Percentiles rank a stretch among this genome's conserved stretches.
phyloP scores from a whole-genome alignment of 192 early-diverging fungal species.

The Coemansia sp. region DNA sequence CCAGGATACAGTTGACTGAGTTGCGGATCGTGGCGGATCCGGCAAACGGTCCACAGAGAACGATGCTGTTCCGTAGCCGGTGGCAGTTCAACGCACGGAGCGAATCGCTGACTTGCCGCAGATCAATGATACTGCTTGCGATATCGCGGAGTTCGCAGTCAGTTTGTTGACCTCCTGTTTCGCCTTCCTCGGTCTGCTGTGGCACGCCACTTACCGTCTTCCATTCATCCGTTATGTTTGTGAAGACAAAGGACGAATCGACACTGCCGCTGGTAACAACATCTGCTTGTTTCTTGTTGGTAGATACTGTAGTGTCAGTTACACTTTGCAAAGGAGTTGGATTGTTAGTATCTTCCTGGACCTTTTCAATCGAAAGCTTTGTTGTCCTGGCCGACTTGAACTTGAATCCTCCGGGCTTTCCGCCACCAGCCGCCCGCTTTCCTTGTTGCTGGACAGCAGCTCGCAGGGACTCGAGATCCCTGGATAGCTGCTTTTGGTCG shows the following conservation, averaged over 20 bases:
- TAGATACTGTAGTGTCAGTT: not conserved
- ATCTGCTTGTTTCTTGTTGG: not conserved
- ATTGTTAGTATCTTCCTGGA: not conserved
- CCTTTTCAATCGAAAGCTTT: not conserved
- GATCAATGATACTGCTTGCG: conserved; percentile 62
- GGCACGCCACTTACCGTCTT: conserved; percentile 1
- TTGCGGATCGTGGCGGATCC: conserved; percentile 75
- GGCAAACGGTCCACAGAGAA: conserved; percentile 65
- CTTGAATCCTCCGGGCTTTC: conserved; percentile 18
- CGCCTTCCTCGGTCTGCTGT: not conserved
- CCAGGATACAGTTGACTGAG: conserved; percentile 60
- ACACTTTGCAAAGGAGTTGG: too few species aligned
- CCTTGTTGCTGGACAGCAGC: conserved; percentile 10
- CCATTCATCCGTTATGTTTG: conserved; percentile 8
- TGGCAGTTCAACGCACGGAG: conserved; percentile 78
- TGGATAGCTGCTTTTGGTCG: conserved; percentile 40
- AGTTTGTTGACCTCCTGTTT: not conserved
- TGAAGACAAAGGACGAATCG: not conserved
- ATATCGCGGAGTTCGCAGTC: conserved; percentile 55
- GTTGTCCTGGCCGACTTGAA: conserved; percentile 30
- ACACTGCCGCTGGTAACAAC: not conserved
- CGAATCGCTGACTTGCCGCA: conserved; percentile 51
- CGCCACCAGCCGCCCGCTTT: not conserved
- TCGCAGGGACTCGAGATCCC: conserved; percentile 38
- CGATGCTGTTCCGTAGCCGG: conserved; percentile 63